phyloP scores from a whole-genome alignment of 768 basidiomycete genomes.

The Astraeus odoratus region DNA sequence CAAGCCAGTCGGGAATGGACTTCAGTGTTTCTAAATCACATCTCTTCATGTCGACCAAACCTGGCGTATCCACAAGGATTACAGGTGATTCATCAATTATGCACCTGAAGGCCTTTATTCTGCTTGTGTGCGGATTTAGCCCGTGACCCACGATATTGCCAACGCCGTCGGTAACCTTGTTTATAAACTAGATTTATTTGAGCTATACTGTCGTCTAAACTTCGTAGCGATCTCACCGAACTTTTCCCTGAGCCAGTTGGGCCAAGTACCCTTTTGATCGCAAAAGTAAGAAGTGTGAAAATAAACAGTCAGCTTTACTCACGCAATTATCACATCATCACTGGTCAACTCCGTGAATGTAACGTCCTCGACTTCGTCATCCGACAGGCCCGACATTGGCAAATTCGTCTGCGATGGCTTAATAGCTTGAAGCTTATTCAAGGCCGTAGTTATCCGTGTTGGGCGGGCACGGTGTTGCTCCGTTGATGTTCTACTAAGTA shows the following conservation, averaged over 20 bases:
- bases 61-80: conserved; percentile 46
- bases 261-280: conserved; percentile 9
- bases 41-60: conserved; percentile 41
- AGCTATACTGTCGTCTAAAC: background rate
- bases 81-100: conserved; percentile 21
- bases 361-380: no score
- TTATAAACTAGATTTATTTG: conserved; percentile 5
- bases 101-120: conserved; percentile 3
- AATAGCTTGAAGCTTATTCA: no score
- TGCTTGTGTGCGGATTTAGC: conserved; percentile 7
- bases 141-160: conserved; percentile 3
- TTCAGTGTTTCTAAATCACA: conserved; percentile 38
- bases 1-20: conserved; percentile 30
- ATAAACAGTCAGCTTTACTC: conserved; percentile 2
- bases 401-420: no score
- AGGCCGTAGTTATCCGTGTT: no score
- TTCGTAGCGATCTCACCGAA: conserved; percentile 7
- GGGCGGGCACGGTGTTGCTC: no score
- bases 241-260: conserved; percentile 20
- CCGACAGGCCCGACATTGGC: no score
- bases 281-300: no score
- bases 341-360: background rate
- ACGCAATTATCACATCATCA: conserved; percentile 11
- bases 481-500: no score
- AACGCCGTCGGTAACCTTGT: conserved; percentile 1